phyloP scores from a whole-genome alignment of 768 basidiomycete species.

The Grammothele lineata region DNA sequence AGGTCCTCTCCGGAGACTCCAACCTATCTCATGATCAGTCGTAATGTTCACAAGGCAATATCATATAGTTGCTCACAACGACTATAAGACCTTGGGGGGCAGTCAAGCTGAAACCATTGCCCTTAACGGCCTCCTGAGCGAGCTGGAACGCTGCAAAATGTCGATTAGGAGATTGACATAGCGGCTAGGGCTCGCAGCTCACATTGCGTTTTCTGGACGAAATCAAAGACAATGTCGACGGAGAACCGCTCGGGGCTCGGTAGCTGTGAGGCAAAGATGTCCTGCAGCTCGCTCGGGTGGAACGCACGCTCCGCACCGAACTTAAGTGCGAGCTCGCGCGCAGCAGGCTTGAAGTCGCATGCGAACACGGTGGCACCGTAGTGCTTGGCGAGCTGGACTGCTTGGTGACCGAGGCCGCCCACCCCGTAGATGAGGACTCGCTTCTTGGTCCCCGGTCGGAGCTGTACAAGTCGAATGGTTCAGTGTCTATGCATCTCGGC shows the following conservation, averaged over 20 bases:
- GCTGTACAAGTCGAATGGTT: too few relatives aligned
- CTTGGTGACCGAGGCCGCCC: conserved; percentile 10
- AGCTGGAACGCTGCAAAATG: not conserved
- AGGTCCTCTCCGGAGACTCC: too few relatives aligned
- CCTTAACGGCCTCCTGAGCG: not conserved
- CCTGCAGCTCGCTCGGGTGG: conserved; percentile 14
- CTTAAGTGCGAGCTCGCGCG: conserved; percentile 18
- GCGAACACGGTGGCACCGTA: conserved; percentile 25
- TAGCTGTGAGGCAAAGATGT: not conserved
- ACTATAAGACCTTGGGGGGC: too few relatives aligned
- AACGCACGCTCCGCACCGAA: conserved; percentile 22
- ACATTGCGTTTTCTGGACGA: conserved; percentile 20
- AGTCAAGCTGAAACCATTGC: too few relatives aligned
- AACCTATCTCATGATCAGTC: too few relatives aligned
- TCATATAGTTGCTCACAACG: too few relatives aligned
- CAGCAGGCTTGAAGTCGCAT: conserved; percentile 18
- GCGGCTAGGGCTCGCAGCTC: not conserved
- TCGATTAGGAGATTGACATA: not conserved
- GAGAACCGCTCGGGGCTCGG: conserved; percentile 6
- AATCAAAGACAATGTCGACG: conserved; percentile 23
- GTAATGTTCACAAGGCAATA: too few relatives aligned
- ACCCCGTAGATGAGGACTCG: conserved; percentile 10
- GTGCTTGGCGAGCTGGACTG: conserved; percentile 20
- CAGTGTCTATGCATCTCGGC: too few relatives aligned
- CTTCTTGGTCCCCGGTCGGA: conserved; percentile 4